These are phyloP conservation scores for Myriosclerotinia scirpicola DNA, from an alignment of 2,329 filamentous ascomycete species.

Conservation along the genomic window DNA sequence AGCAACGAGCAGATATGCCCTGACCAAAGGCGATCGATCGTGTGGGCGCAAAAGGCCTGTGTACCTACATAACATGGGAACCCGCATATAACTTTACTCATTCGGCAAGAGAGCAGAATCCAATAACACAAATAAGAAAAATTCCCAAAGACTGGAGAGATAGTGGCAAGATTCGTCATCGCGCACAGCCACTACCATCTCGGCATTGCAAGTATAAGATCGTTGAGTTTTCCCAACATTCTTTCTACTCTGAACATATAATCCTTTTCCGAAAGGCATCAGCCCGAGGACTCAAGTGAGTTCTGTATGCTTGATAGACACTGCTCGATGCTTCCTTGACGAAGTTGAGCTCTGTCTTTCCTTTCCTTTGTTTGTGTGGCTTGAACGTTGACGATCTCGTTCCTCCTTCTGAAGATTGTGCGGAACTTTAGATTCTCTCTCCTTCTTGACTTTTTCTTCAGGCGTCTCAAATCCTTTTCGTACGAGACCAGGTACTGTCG, in stretches of 20 bases:
- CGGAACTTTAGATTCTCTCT: constrained; percentile 6
- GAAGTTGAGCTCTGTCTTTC: not conserved
- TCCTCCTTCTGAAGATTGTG: constrained; percentile 23
- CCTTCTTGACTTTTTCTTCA: constrained; percentile 23
- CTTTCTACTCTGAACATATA: not conserved
- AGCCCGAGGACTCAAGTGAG: not conserved
- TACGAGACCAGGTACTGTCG: constrained; percentile 23
- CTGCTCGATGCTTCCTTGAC: constrained; percentile 4
- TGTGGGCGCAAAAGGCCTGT: not conserved
- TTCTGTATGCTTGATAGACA: not conserved
- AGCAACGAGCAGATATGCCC: constrained; percentile 8
- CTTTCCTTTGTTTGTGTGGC: constrained; percentile 1
- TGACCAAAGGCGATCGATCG: not conserved
- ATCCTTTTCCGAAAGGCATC: not conserved
- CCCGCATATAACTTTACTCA: constrained; percentile 12
- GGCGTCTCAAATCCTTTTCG: constrained; percentile 24
- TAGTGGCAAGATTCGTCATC: constrained; percentile 12
- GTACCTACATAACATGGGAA: constrained; percentile 5
- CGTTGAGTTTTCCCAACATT: not conserved
- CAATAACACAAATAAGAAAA: constrained; percentile 1
- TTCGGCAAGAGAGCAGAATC: not conserved
- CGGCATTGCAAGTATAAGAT: not conserved
- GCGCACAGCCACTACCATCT: not conserved
- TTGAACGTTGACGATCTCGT: constrained; percentile 15
- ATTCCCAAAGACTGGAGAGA: not conserved